Base-by-base conservation (phyloP, 257 asterid genomes). In the Osmanthus fragrans region DNA sequence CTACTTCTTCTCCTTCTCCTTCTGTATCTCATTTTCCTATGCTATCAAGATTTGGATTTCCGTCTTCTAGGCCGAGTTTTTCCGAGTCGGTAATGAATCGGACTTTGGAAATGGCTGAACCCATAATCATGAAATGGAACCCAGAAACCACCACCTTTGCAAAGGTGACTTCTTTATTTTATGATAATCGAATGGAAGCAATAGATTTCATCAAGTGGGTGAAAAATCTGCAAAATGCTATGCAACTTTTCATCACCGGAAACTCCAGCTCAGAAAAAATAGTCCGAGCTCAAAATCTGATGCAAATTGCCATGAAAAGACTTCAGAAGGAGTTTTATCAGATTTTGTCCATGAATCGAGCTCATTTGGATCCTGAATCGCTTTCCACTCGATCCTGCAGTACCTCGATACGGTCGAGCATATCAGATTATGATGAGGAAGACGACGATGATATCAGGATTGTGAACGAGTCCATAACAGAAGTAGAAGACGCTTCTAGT, bases 251-350 rank as follows among this genome's bases (percentile, higher is more conserved):
- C 7, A 84, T 80, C 13, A 72, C 47, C 7, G 97, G 91, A 77
- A 81, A 82, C 29, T 77, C 97, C 4, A 75, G 66, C 81, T 88
- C 97, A 0, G 94, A 87, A 0, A 92, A 90, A 9, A 73, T 92
- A n/a, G 72, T 78, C 27, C 90, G 86, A 3, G 96, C 96, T 0
- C 95, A 94, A 27, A 86, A 78, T 64, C 83, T 94, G 58, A 94
- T 92, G 99, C 91, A 89, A 60, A 86, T 82, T 32, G 97, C 99
- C 0, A 90, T 94, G 95, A 90, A 88, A 79, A 79, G 97, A 42
- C 86, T 94, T 2, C 92, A 94, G 82, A 92, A 92, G 82, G 99
- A 94, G 86, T 92, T 94, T 64, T 89, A 92, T 85, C 99, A 90
- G 84, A 88, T 92, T 13, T 83, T 94, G 51, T 91, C 97, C 0